Evolutionary conservation across 2,329 filamentous ascomycete genomes (phyloP).

Genomic region (Pestalotiopsis sp.): DNA sequence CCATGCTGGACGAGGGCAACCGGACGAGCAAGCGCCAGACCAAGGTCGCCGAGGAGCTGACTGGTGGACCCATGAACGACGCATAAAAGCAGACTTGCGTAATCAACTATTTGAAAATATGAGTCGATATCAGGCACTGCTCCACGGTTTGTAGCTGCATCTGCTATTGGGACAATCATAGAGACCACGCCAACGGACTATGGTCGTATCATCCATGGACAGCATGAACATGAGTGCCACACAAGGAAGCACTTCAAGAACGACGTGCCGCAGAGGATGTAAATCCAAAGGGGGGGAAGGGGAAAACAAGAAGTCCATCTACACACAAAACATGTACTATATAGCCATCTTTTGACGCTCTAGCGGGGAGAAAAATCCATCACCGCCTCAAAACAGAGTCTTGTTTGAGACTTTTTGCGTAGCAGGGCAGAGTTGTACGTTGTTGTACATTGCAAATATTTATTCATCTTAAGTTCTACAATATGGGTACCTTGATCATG

Average conservation of each 20-base stretch:
- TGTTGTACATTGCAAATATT: constrained; percentile 5
- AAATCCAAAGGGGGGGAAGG: neutral
- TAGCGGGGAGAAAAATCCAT: neutral
- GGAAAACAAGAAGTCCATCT: neutral
- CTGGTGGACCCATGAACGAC: constrained; percentile 59
- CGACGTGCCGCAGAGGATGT: neutral
- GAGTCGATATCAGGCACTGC: neutral
- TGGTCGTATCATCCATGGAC: neutral
- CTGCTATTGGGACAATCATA: too few species aligned
- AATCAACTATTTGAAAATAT: neutral
- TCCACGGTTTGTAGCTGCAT: too few species aligned
- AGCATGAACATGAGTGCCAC: neutral
- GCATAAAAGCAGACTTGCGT: constrained; percentile 4
- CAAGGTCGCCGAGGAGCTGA: constrained; percentile 60
- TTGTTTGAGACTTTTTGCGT: neutral
- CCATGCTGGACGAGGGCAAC: constrained; percentile 39
- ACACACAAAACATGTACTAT: neutral
- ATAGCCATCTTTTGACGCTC: neutral
- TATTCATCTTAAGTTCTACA: neutral
- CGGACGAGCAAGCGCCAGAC: constrained; percentile 56
- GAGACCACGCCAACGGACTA: too few species aligned
- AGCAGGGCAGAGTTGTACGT: neutral
- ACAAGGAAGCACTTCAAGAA: neutral
- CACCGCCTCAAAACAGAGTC: neutral
- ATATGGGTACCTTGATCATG: neutral